Base-by-base conservation (phyloP, 2,329 filamentous ascomycete species). In the Pseudogymnoascus sp. region DNA sequence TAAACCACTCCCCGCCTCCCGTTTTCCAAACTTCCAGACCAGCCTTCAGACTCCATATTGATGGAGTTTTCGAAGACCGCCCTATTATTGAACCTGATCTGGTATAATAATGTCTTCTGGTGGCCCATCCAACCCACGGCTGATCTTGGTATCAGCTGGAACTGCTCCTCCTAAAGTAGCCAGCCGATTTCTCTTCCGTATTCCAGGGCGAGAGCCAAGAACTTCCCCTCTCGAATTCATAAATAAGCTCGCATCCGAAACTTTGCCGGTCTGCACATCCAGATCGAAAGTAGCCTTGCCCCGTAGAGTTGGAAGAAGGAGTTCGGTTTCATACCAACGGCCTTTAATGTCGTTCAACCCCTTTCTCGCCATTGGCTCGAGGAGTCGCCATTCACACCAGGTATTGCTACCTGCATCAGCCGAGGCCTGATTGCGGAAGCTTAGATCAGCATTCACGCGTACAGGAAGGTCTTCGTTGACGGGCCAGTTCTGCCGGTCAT, bases 291-390 rank as follows among this genome's bases (percentile, higher is more conserved):
- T 64, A 11, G 67, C 67, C 3, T 63, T 64, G 13, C 72, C 71
- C 9, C 71, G 67, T 1, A 77, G 66, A 37, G 74, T 73, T 0
- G 75, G 75, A 2, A 83, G 77, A 2, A 85, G 73, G 1, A 80
- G 71, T 44, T 75, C 78, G 2, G 80, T 80, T 70, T 86, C 83
- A 70, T 86, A 86, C 83, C 83, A 86, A 9, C 83, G 78, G 7
- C 83, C 83, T 69, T 83, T 84, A 68, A 85, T 72, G 42, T 83
- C 79, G 15, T 76, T 70, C 7, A 84, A 70, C 10, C 64, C 62
- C 17, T 69, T 69, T 2, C 75, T 65, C 13, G 69, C 72, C 33
- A 66, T 64, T 31, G 69, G 67, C 46, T 74, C 71, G 3, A 72
- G 61, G 4, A 73, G 61, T 21, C 66, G 64, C 72, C 72, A 74